Evolutionary conservation across 305 asterid genomes (phyloP).

Genomic region (Solanum hybrid): DNA sequence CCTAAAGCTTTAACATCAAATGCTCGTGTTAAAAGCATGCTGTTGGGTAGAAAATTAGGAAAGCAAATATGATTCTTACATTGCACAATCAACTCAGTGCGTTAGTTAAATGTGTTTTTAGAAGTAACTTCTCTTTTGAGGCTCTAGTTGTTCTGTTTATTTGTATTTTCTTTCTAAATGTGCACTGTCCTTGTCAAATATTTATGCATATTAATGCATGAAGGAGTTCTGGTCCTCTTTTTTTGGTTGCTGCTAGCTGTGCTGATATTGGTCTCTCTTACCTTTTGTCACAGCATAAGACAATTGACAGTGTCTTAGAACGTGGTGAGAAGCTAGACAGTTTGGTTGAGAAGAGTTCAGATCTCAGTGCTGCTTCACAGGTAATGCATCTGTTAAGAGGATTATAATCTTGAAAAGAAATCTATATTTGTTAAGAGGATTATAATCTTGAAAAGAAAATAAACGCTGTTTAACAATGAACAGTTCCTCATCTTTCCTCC

Average conservation of each 20-base stretch:
- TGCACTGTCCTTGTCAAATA: neutral
- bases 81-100: neutral
- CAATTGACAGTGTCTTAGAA: conserved; percentile 85
- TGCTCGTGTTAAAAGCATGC: neutral
- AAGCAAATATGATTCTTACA: neutral
- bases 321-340: conserved; percentile 94
- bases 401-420: neutral
- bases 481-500: neutral
- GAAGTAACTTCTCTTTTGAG: neutral
- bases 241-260: neutral
- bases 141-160: neutral
- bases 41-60: neutral
- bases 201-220: neutral
- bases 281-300: conserved; percentile 69
- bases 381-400: conserved; percentile 16
- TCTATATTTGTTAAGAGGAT: neutral
- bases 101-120: neutral
- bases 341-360: conserved; percentile 95
- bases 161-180: neutral
- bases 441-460: neutral
- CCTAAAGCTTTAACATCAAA: neutral
- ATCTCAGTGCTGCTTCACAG: conserved; percentile 97
- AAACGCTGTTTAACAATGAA: neutral
- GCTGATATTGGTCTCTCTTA: neutral
- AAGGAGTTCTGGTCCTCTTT: neutral